Evolutionary conservation across 371 early-diverging fungal species (phyloP), one percentile per base, ranked within the genome.

Genomic region (Lichtheimia hyalospora): DNA sequence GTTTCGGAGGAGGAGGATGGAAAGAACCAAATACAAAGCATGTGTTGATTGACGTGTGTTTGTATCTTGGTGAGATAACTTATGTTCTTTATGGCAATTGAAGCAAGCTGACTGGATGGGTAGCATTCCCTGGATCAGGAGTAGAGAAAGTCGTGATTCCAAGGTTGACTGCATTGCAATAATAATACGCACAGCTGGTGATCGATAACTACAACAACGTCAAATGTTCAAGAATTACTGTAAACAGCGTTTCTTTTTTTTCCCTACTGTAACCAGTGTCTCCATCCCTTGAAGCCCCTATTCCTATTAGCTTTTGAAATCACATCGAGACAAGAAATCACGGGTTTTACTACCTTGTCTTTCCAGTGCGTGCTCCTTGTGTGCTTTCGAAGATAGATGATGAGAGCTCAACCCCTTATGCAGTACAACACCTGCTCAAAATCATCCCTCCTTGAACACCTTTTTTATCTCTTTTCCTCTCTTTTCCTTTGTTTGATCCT

Each of bases 291-390:
- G 7, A 0, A 8, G n/a, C 46, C 46, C 46, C 46, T 46, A 46
- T 46, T 46, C n/a, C 46, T 46, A 21, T 46, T 21, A 46, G n/a
- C 46, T n/a, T 21, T 46, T 46, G n/a, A 21, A n/a, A 46, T 18
- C 46, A 46, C 46, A 46, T 46, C 21, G 18, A 46, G 34, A 2
- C 2, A 14, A 16, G 8, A 34, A 13, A 55, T 55, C 56, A 55
- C 44, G 27, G 44, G 56, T 55, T 55, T 24, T n/a, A 21, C 53
- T 53, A 40, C 53, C 15, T 28, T 55, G 56, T 55, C 56, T 55
- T 44, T 44, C 23, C 16, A 14, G 10, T 44, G 44, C 10, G 8
- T 41, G 13, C 56, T 44, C 56, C 44, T 44, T 44, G 27, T 55
- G 25, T 25, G 24, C n/a, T 16, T 34, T 34, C 34, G 34, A 54